phyloP scores from a whole-genome alignment of 345 rosid genomes.

The Pistacia integerrima region DNA sequence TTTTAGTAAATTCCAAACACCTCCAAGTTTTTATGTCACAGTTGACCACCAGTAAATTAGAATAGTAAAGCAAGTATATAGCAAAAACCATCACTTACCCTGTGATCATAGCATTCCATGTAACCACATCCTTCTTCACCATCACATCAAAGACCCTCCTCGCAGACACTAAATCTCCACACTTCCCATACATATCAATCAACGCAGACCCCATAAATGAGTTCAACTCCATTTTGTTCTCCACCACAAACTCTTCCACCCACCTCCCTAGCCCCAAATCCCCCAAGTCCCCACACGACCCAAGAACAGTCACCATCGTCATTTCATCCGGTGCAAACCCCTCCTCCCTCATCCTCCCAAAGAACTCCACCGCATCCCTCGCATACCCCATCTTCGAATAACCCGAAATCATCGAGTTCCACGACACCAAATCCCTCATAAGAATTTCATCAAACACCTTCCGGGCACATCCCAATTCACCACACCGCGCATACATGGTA shows the following conservation, averaged over 20 bases:
- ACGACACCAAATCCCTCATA: slow-evolving; percentile 65
- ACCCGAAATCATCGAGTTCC: slow-evolving; percentile 95
- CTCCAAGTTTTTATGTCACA: neutral
- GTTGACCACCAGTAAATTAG: too few relatives aligned
- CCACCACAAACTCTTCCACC: slow-evolving; percentile 50
- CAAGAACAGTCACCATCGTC: slow-evolving; percentile 78
- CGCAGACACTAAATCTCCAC: slow-evolving; percentile 71
- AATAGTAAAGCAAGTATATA: neutral
- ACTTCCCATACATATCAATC: slow-evolving; percentile 80
- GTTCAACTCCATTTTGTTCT: slow-evolving; percentile 49
- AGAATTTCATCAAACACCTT: slow-evolving; percentile 76
- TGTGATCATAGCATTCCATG: slow-evolving; percentile 93
- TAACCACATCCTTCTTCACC: slow-evolving; percentile 55
- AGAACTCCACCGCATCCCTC: slow-evolving; percentile 59
- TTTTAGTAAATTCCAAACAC: neutral
- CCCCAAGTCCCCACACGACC: slow-evolving; percentile 70
- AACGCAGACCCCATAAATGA: slow-evolving; percentile 64
- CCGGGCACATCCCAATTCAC: slow-evolving; percentile 41
- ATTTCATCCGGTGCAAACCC: slow-evolving; percentile 74
- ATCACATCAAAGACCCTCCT: slow-evolving; percentile 71
- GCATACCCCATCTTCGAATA: slow-evolving; percentile 68
- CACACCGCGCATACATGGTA: slow-evolving; percentile 55
- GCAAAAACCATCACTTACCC: slow-evolving; percentile 45
- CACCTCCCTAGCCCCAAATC: slow-evolving; percentile 69
- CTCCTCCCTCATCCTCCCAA: slow-evolving; percentile 58